phyloP scores from a whole-genome alignment of 345 rosid species.

The Eucalyptus pumila region DNA sequence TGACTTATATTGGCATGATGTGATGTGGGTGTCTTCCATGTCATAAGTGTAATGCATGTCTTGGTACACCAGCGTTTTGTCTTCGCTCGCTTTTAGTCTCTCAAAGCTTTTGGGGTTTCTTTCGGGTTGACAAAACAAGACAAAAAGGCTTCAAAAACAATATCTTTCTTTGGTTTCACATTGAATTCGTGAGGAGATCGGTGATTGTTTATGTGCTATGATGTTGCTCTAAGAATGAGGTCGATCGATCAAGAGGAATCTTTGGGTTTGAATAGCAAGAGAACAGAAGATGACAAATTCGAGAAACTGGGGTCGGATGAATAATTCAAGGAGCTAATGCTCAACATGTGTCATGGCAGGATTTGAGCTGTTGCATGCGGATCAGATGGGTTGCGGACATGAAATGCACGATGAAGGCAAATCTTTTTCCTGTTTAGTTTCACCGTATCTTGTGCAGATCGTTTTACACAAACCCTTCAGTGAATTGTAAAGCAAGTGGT shows the following conservation, averaged over 20 bases:
- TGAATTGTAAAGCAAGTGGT: rapidly evolving
- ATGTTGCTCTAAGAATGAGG: neutral
- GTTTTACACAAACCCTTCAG: neutral
- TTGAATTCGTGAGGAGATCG: neutral
- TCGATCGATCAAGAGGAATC: neutral
- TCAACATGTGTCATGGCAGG: neutral
- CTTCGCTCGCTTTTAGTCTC: neutral
- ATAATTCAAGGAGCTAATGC: neutral
- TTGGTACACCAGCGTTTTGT: neutral
- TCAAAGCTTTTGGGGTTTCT: neutral
- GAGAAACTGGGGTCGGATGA: neutral
- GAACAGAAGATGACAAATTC: neutral
- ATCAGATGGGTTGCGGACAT: neutral
- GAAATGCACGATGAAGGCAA: neutral
- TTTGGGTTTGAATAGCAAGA: neutral
- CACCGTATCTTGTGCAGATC: neutral
- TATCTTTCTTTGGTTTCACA: neutral
- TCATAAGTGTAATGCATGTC: neutral
- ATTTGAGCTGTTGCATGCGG: neutral
- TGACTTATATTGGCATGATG: neutral
- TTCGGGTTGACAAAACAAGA: neutral
- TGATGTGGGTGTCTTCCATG: neutral
- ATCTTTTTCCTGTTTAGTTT: neutral
- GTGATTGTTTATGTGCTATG: neutral
- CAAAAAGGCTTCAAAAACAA: neutral